Base-by-base conservation (phyloP, 202 grass and related monocot species). In the Brachypodium distachyon region DNA sequence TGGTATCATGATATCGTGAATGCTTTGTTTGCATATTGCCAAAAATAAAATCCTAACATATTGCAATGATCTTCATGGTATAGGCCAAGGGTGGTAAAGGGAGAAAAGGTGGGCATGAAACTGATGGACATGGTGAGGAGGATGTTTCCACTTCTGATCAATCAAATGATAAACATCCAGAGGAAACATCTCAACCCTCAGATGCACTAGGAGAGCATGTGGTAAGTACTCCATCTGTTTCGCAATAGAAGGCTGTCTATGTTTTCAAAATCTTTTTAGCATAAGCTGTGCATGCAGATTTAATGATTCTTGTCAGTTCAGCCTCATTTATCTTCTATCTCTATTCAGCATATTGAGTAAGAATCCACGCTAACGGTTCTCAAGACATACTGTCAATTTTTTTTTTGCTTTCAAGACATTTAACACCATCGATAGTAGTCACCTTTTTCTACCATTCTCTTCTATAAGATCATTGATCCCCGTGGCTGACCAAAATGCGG, bases 81-180 rank as follows among this genome's bases (percentile, higher is more conserved):
- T 77, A 98, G 96, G 92, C 87, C 26, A 92, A 91, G 76, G 96
- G 91, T 85, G 70, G 79, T 39, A 90, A 87, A 89, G 89, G 84
- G 48, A 90, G 80, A 88, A 94, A 84, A 62, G 74, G 82, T 74
- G 78, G 68, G 34, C 70, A 85, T 79, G 91, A 93, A 90, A 72
- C 36, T 85, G 90, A 92, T 74, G 73, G 48, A 65, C 52, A 88
- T 52, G 87, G 91, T 52, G 89, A 95, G 17, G 95, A 98, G 12
- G 92, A 92, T 90, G 91, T 75, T 51, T 90, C 91, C 26, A 88
- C 85, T 72, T 98, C 91, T 78, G 85, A 95, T 64, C 84, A 87
- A 75, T 54, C 77, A 76, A 87, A 92, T 87, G 89, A 94, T 43
- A 87, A 80, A 72, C 46, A 78, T 40, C 17, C 72, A 70, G 95